A percentile compares a stretch with the other conserved stretches of the same genome.
Conservation (phyloP, 176 grass and related monocot genomes). For the sorghum (Sorghum bicolor) region DNA sequence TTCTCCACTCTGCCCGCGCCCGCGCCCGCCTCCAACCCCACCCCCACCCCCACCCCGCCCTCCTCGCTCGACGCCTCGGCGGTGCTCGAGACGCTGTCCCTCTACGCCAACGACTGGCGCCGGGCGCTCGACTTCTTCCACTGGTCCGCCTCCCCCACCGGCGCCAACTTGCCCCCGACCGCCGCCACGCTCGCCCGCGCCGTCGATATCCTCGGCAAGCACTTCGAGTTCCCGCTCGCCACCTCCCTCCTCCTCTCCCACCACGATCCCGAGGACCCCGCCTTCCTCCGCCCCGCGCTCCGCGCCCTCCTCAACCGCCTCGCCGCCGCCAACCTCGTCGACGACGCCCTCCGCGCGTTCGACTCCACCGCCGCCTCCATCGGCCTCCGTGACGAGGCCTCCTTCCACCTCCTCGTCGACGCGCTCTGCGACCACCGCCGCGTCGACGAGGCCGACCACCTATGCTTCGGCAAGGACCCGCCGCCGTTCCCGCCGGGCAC, state of each 20-base stretch:
- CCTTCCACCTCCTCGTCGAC: constrained; percentile 80
- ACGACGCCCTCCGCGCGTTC: constrained; percentile 46
- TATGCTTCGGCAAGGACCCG: constrained; percentile 53
- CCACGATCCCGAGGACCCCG: constrained; percentile 31
- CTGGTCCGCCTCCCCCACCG: constrained; percentile 51
- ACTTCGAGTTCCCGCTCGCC: constrained; percentile 75
- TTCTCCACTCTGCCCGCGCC: constrained; percentile 20
- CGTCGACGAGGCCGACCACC: constrained; percentile 65
- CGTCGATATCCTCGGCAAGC: constrained; percentile 86
- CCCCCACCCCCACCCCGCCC: neutral
- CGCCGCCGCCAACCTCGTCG: constrained; percentile 48
- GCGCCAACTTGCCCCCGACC: constrained; percentile 39
- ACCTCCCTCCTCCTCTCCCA: constrained; percentile 68
- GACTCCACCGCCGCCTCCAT: constrained; percentile 29
- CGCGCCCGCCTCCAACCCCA: neutral
- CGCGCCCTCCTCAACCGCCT: constrained; percentile 60
- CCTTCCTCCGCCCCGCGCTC: constrained; percentile 56
- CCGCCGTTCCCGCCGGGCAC: constrained; percentile 50
- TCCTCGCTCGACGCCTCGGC: constrained; percentile 35
- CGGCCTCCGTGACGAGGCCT: constrained; percentile 44
- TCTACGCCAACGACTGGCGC: constrained; percentile 82
- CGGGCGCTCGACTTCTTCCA: constrained; percentile 87
- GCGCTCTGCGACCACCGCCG: constrained; percentile 84
- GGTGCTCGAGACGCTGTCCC: constrained; percentile 66
- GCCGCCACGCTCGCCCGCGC: constrained; percentile 57